Evolutionary conservation across 352 stramenopile genomes (phyloP).

Genomic region (Globisporangium yorkense): DNA sequence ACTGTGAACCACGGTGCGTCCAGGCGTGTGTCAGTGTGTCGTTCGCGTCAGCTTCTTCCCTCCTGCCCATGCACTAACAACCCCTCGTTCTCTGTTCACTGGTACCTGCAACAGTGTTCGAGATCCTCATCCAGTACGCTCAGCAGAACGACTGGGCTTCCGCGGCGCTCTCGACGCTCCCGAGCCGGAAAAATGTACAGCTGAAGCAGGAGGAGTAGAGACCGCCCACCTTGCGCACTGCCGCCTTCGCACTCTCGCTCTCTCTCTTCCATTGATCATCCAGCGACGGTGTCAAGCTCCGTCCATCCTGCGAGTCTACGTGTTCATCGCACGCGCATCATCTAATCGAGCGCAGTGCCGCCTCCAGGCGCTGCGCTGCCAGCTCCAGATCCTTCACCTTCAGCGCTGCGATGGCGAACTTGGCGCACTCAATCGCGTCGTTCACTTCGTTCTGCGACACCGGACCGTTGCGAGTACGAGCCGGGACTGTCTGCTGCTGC

Average conservation of each 20-base stretch:
- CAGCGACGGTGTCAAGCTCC: neutral
- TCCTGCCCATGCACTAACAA: neutral
- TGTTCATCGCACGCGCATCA: conserved; percentile 14
- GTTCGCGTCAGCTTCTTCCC: neutral
- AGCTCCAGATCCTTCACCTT: conserved; percentile 86
- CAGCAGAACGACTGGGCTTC: conserved; percentile 72
- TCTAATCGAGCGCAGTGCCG: conserved; percentile 63
- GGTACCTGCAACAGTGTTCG: conserved; percentile 51
- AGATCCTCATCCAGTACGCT: conserved; percentile 69
- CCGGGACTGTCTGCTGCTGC: neutral
- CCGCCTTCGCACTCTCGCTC: no score
- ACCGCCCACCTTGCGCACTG: neutral
- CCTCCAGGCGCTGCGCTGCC: conserved; percentile 68
- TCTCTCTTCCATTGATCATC: neutral
- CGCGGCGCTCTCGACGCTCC: conserved; percentile 59
- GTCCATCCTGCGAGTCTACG: neutral
- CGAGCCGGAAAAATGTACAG: conserved; percentile 60
- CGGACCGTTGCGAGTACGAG: conserved; percentile 26
- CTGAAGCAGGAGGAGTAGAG: conserved; percentile 33
- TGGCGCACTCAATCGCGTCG: conserved; percentile 77
- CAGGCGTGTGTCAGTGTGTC: neutral
- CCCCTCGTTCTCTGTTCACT: neutral
- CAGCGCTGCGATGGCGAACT: conserved; percentile 75
- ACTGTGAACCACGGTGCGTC: conserved; percentile 87
- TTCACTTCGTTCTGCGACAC: conserved; percentile 71